phyloP scores from a whole-genome alignment of 1,139 yeast species.

The Geotrichum bryndzae region DNA sequence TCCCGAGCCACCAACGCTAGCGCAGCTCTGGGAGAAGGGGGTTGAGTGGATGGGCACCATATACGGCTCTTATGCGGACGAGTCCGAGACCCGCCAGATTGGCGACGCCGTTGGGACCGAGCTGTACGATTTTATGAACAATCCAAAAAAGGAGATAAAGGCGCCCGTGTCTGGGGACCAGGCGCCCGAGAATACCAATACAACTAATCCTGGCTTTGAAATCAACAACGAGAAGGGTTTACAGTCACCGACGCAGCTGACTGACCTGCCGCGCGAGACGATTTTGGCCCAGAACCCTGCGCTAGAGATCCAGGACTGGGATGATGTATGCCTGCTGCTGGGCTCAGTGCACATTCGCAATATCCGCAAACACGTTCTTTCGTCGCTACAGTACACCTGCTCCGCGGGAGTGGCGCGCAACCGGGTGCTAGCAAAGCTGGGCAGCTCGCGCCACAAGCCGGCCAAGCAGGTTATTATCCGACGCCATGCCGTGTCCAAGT shows the following conservation, averaged over 20 bases:
- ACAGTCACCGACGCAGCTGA: not conserved
- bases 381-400: conserved; percentile 69
- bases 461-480: conserved; percentile 74
- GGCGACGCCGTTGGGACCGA: conserved; percentile 22
- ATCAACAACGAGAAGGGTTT: no score
- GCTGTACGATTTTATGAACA: conserved; percentile 14
- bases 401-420: conserved; percentile 82
- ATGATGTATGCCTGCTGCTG: conserved; percentile 62
- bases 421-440: conserved; percentile 79
- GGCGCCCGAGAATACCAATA: not conserved
- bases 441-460: conserved; percentile 81
- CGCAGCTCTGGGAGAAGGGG: conserved; percentile 32
- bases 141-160: not conserved
- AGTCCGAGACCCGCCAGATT: conserved; percentile 20
- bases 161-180: not conserved
- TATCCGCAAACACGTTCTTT: conserved; percentile 49
- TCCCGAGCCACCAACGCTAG: conserved; percentile 41
- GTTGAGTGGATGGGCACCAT: conserved; percentile 33
- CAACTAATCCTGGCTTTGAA: not conserved
- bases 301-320: conserved; percentile 60
- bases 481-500: conserved; percentile 43
- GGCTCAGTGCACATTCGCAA: conserved; percentile 56
- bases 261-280: not conserved
- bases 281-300: conserved; percentile 1
- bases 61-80: conserved; percentile 21